Percentiles rank a stretch among this genome's conserved stretches.
These are phyloP conservation scores for Rhizopogon rudus DNA, from an alignment of 768 basidiomycete genomes.

Conservation along the genomic window DNA sequence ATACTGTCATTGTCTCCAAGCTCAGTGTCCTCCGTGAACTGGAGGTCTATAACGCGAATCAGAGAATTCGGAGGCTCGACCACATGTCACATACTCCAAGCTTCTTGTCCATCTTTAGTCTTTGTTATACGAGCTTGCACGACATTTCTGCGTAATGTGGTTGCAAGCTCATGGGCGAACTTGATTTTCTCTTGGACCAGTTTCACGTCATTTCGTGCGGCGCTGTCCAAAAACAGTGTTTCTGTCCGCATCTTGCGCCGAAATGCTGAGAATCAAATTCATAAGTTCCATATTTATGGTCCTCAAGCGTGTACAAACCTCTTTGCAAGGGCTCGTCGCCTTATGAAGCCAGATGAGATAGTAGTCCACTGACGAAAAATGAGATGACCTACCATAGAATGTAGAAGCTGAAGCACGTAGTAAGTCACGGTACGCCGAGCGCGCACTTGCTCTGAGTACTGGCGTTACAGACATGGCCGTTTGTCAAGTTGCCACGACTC, in stretches of 20 bases:
- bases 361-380: neutral
- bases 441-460: conserved; percentile 55
- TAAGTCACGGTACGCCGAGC: conserved; percentile 70
- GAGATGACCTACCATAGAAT: conserved; percentile 47
- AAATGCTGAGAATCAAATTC: conserved; percentile 48
- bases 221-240: conserved; percentile 33
- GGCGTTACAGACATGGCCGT: conserved; percentile 48
- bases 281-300: neutral
- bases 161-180: conserved; percentile 67
- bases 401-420: conserved; percentile 63
- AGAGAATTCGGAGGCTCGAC: neutral
- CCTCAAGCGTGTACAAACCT: conserved; percentile 32
- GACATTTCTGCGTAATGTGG: conserved; percentile 73
- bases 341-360: conserved; percentile 26
- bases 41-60: conserved; percentile 47
- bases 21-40: conserved; percentile 77
- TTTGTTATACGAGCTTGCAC: conserved; percentile 67
- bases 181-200: conserved; percentile 50
- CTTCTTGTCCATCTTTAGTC: conserved; percentile 32
- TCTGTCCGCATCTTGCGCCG: conserved; percentile 62
- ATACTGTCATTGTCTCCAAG: conserved; percentile 81
- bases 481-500: conserved; percentile 1
- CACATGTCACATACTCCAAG: conserved; percentile 48
- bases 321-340: conserved; percentile 53
- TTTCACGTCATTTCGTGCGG: conserved; percentile 38